A percentile compares a stretch with the other conserved stretches of the same genome.
Conservation (phyloP, 805 yeast genomes). For the Suhomyces kilbournensis region DNA sequence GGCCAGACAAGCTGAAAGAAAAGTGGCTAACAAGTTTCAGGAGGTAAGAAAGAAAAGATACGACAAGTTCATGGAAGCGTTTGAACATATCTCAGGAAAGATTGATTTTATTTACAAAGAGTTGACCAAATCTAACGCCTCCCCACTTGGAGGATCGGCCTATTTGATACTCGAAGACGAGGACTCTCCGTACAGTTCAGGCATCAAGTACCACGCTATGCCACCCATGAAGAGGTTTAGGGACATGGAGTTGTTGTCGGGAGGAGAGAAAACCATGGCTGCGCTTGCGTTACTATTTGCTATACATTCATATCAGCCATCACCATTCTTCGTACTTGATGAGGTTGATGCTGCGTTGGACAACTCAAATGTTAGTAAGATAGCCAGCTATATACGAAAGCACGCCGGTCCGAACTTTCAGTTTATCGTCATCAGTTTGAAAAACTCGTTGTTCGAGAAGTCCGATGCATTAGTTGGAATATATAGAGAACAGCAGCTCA, state of each 20-base stretch:
- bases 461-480: slow-evolving; percentile 93
- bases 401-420: slow-evolving; percentile 79
- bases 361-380: slow-evolving; percentile 76
- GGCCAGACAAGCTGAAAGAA: slow-evolving; percentile 60
- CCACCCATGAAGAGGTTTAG: slow-evolving; percentile 93
- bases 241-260: slow-evolving; percentile 89
- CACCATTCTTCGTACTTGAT: slow-evolving; percentile 93
- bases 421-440: slow-evolving; percentile 88
- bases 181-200: slow-evolving; percentile 82
- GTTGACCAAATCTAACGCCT: slow-evolving; percentile 65
- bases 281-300: slow-evolving; percentile 92
- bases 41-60: slow-evolving; percentile 58
- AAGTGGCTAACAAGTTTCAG: slow-evolving; percentile 53
- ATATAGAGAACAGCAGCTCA: slow-evolving; percentile 73
- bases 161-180: slow-evolving; percentile 81
- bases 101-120: slow-evolving; percentile 83
- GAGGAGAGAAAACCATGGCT: slow-evolving; percentile 96
- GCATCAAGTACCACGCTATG: slow-evolving; percentile 88
- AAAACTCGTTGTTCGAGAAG: slow-evolving; percentile 79
- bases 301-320: slow-evolving; percentile 83
- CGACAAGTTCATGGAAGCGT: slow-evolving; percentile 65
- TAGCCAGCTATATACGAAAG: slow-evolving; percentile 79
- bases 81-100: slow-evolving; percentile 66
- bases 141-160: slow-evolving; percentile 92
- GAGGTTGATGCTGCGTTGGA: slow-evolving; percentile 99